Percentiles rank a stretch among this genome's conserved stretches.
phyloP scores from a whole-genome alignment of 805 yeast species.

The Kodamaea kakaduensis region DNA sequence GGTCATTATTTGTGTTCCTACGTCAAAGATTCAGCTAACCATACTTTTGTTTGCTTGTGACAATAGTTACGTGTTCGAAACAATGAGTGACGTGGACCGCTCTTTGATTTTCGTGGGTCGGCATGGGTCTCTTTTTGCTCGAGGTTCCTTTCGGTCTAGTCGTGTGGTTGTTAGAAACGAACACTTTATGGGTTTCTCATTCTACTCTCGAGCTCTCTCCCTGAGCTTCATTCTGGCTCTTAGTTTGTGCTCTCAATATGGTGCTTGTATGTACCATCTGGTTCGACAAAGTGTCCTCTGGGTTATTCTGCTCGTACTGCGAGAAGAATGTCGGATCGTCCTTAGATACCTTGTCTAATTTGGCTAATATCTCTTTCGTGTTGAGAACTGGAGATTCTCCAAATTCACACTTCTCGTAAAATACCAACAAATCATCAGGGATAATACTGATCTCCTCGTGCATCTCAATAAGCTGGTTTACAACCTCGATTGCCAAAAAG shows the following conservation, averaged over 20 bases:
- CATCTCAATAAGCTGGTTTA: conserved; percentile 74
- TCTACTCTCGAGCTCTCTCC: conserved; percentile 24
- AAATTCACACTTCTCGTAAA: conserved; percentile 47
- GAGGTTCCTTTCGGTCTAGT: too few relatives aligned
- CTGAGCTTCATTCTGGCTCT: conserved; percentile 24
- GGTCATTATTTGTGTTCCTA: too few relatives aligned
- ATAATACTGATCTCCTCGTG: conserved; percentile 76
- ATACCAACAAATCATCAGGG: conserved; percentile 58
- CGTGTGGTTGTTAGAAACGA: too few relatives aligned
- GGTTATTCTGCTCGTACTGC: conserved; percentile 10
- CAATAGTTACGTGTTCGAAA: too few relatives aligned
- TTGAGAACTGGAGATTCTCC: conserved; percentile 12
- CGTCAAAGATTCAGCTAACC: too few relatives aligned
- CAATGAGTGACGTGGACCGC: too few relatives aligned
- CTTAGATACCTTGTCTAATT: conserved; percentile 28
- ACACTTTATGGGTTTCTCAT: neutral
- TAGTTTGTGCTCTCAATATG: conserved; percentile 29
- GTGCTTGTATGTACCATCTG: conserved; percentile 29
- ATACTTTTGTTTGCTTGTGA: too few relatives aligned
- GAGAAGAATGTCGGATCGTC: conserved; percentile 31
- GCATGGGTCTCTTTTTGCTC: too few relatives aligned
- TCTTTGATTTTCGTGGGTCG: too few relatives aligned
- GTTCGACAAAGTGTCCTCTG: conserved; percentile 16
- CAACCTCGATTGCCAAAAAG: conserved; percentile 86
- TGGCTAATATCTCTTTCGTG: conserved; percentile 36